Percentiles rank a stretch among this genome's conserved stretches.
phyloP scores from a whole-genome alignment of 352 stramenopile species.

The Bremia lactucae region DNA sequence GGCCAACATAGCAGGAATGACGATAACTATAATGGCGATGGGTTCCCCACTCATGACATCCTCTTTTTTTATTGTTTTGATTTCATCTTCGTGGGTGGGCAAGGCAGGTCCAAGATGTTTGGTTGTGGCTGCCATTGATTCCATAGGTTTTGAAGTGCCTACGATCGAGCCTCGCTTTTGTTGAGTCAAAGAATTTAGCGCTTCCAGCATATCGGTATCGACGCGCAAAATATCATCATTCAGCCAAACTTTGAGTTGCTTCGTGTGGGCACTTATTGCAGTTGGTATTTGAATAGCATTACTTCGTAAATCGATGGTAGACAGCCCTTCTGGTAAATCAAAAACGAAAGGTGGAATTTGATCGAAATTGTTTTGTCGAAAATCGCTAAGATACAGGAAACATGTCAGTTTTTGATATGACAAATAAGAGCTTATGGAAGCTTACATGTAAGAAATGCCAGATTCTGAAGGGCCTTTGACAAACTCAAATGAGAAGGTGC shows the following conservation, averaged over 20 bases:
- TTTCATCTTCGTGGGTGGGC: no score
- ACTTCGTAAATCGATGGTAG: constrained; percentile 29
- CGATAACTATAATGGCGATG: constrained; percentile 16
- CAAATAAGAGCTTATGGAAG: no score
- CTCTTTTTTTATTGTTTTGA: not conserved
- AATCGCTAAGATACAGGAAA: constrained; percentile 21
- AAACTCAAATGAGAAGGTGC: constrained; percentile 33
- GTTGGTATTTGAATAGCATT: constrained; percentile 28
- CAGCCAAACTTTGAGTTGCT: constrained; percentile 25
- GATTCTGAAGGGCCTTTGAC: constrained; percentile 18
- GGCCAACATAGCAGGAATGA: constrained; percentile 7
- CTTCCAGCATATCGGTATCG: constrained; percentile 15
- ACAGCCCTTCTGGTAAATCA: constrained; percentile 3
- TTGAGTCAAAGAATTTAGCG: constrained; percentile 2
- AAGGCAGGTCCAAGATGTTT: not conserved
- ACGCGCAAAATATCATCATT: constrained; percentile 19
- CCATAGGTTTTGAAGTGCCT: not conserved
- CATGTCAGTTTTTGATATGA: not conserved
- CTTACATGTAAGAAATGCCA: constrained; percentile 21
- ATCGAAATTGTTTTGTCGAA: constrained; percentile 30
- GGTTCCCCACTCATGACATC: constrained; percentile 1
- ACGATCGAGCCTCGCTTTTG: constrained; percentile 2
- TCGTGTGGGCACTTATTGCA: constrained; percentile 16
- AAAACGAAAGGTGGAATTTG: constrained; percentile 8
- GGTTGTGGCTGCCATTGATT: not conserved